Conservation (phyloP, 2,329 filamentous ascomycete genomes). For the Calonectria pteridis region DNA sequence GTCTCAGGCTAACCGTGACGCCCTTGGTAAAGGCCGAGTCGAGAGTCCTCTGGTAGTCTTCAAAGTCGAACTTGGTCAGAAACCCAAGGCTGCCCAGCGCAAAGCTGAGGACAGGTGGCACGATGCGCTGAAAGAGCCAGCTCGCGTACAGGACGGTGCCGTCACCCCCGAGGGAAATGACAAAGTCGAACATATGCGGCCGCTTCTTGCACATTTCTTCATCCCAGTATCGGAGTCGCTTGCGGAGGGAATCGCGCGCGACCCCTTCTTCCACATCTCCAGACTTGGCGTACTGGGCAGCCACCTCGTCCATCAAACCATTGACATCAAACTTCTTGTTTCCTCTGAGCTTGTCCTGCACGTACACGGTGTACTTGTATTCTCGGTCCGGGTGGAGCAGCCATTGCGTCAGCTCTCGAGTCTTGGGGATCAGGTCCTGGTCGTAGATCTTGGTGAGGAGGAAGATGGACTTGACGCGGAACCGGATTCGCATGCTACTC, state of each 20-base stretch:
- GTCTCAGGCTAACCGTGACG: constrained; percentile 86
- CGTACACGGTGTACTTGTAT: constrained; percentile 80
- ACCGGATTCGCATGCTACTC: constrained; percentile 83
- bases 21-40: constrained; percentile 82
- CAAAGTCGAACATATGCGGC: constrained; percentile 93
- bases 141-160: constrained; percentile 97
- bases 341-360: constrained; percentile 80
- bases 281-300: constrained; percentile 55
- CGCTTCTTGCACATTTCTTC: constrained; percentile 80
- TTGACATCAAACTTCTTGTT: constrained; percentile 80
- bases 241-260: constrained; percentile 53
- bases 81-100: constrained; percentile 93
- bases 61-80: constrained; percentile 95
- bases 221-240: constrained; percentile 85
- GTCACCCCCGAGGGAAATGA: constrained; percentile 91
- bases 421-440: constrained; percentile 80
- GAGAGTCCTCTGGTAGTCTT: constrained; percentile 77
- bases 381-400: constrained; percentile 78
- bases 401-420: constrained; percentile 84
- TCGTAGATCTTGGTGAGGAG: constrained; percentile 95
- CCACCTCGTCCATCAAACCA: constrained; percentile 75
- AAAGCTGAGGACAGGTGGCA: constrained; percentile 93
- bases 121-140: constrained; percentile 96
- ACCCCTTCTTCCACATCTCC: constrained; percentile 49
- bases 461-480: constrained; percentile 86